A percentile compares a stretch with the other conserved stretches of the same genome.
These are phyloP conservation scores for Colletotrichum tofieldiae DNA, from an alignment of 2,329 filamentous ascomycete species.

Conservation along the genomic window DNA sequence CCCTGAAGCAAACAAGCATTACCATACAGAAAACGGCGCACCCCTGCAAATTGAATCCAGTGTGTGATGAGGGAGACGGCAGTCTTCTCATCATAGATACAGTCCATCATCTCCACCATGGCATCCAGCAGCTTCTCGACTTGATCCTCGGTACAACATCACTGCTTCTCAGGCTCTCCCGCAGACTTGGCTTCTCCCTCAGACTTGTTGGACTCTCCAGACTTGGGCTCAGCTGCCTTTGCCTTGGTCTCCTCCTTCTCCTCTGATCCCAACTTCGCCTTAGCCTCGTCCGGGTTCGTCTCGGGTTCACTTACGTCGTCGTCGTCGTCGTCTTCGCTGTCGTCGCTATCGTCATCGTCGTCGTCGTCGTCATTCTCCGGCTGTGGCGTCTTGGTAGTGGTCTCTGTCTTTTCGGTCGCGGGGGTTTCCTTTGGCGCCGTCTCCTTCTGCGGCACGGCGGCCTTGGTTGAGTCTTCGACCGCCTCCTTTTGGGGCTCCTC, in stretches of 20 bases:
- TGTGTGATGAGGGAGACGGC: background rate
- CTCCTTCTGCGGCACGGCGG: slow-evolving; percentile 34
- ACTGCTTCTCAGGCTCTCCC: background rate
- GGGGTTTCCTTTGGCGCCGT: slow-evolving; percentile 45
- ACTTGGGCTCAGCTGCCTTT: slow-evolving; percentile 1
- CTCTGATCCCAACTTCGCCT: slow-evolving; percentile 32
- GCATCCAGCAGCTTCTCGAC: background rate
- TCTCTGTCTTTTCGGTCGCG: slow-evolving; percentile 48
- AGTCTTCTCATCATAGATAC: background rate
- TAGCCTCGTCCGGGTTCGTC: slow-evolving; percentile 42
- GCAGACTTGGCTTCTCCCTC: slow-evolving; percentile 24
- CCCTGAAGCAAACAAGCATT: background rate
- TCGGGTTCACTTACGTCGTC: slow-evolving; percentile 44
- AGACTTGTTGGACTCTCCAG: slow-evolving; percentile 18
- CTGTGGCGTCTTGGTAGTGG: slow-evolving; percentile 43
- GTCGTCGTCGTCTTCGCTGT: slow-evolving; percentile 49
- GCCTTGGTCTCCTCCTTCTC: slow-evolving; percentile 6
- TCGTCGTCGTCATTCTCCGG: slow-evolving; percentile 46
- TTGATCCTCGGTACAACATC: background rate
- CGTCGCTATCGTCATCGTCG: slow-evolving; percentile 49
- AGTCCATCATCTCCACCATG: background rate
- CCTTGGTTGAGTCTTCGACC: slow-evolving; percentile 46
- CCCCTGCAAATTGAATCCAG: background rate
- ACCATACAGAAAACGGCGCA: slow-evolving; percentile 1
- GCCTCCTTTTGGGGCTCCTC: slow-evolving; percentile 54